Evolutionary conservation across 805 yeast genomes (phyloP), one percentile per base, ranked within the genome.

Genomic region (Isabelozyma rhagii): DNA sequence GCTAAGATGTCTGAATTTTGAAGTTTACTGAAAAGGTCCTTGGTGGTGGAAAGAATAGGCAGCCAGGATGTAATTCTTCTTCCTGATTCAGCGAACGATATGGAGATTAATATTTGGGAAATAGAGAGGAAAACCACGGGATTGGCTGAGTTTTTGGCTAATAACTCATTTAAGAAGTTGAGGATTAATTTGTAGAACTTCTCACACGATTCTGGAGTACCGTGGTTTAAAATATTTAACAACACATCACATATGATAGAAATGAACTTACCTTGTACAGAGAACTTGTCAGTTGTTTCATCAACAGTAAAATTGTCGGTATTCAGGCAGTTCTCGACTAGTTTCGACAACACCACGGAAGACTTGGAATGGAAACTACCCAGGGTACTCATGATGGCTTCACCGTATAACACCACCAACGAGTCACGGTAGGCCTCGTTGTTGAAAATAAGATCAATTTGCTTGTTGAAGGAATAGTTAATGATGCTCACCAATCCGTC

Each of bases 281-380:
- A 14, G 10, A 46, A 10, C 13, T 29, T 36, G 8, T 39, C 10
- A 6, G 6, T 21, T 6, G 25, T 21, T 21, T 21, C 25, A 14
- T 38, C 28, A 18, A 21, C 15, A 15, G 45, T 46, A 45, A 14
- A 39, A 39, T 17, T 43, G 45, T 8, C 50, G 39, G 49, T 43
- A 31, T 31, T 13, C 8, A 75, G 55, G 2, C 69, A 62, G 28
- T 69, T 67, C n/a, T 71, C 68, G 1, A 82, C 47, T 11, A 83
- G 55, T 6, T 67, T 65, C 2, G 72, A 66, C 41, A 88, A 61
- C 5, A 89, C 81, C 0, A 67, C 47, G 1, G 73, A 62, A 0
- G 91, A 72, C 61, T 83, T 89, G 1, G 97, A 87, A 63, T 93
- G 96, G 51, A 92, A 73, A 0, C 87, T 76, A 5, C 81, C 86